Evolutionary conservation across 257 asterid genomes (phyloP), one percentile per base, ranked within the genome.

Genomic region (Buddleja alternifolia): DNA sequence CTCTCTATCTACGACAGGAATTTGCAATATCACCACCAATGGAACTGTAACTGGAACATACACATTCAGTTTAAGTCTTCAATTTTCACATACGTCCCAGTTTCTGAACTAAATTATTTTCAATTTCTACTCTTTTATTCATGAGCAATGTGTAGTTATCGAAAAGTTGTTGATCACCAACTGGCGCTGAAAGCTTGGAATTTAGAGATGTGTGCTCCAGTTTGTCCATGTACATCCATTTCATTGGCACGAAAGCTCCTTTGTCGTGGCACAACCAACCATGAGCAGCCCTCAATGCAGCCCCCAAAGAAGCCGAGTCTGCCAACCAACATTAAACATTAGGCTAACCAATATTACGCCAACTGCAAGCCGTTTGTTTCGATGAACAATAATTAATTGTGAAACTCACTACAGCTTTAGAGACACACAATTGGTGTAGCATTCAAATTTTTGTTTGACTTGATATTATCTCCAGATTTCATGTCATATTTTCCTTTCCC

Each of bases 231-330:
- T 89, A 89, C 92, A 89, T 80, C 59, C 25, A 21, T n/a, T 78
- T 60, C 23, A 89, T 82, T 0, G 90, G 87, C 19, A 87, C 75
- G 52, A 85, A 80, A 36, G 47, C 71, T 8, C 83, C 85, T 72
- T 71, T 82, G 44, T 76, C 59, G 70, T 81, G 36, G 79, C 96
- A 89, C 74, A 89, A 68, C 92, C 92, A 89, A 34, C 95, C 96
- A 48, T 89, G 96, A 47, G 96, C 96, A 9, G 96, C 95, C 77
- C 95, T 83, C 78, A 89, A 17, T 34, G 96, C 95, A 29, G 96
- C 96, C 23, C 96, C 96, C 64, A 87, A 63, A 21, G 95, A 89
- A 51, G 96, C 96, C 0, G 96, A 89, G 69, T 89, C 96, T 89
- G 85, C 60, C 34, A 47, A 36, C 23, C 29, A 55, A 23, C 32